Percentiles rank a stretch among this genome's conserved stretches.
phyloP scores from a whole-genome alignment of 495 filamentous ascomycete species.

The Penicillium daleae region DNA sequence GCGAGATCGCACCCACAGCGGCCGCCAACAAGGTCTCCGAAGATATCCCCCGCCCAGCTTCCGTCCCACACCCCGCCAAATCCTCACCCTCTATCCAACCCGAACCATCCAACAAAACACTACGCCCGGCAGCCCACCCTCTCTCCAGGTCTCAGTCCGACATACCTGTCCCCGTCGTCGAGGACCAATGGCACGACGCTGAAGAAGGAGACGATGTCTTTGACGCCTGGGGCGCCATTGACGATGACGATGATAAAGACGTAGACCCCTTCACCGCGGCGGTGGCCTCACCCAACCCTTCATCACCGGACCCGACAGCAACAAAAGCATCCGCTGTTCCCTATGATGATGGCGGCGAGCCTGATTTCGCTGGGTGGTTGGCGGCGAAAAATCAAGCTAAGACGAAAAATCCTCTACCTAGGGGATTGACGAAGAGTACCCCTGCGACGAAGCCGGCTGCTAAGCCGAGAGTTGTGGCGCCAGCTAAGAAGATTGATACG shows the following conservation, averaged over 20 bases:
- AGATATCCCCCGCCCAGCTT: conserved; percentile 48
- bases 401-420: conserved; percentile 70
- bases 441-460: conserved; percentile 38
- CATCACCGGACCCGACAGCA: conserved; percentile 35
- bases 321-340: conserved; percentile 45
- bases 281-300: conserved; percentile 38
- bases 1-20: conserved; percentile 72
- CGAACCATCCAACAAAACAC: conserved; percentile 35
- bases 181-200: conserved; percentile 33
- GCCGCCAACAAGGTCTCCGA: conserved; percentile 33
- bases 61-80: conserved; percentile 49
- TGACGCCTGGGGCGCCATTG: conserved; percentile 75
- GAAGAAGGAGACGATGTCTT: conserved; percentile 60
- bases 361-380: conserved; percentile 92
- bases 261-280: conserved; percentile 53
- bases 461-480: conserved; percentile 43
- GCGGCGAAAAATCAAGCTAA: conserved; percentile 81
- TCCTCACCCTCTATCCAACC: conserved; percentile 58
- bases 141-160: conserved; percentile 46
- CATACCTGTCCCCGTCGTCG: conserved; percentile 50
- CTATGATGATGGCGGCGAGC: conserved; percentile 83
- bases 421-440: conserved; percentile 67
- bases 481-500: conserved; percentile 52
- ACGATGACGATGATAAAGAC: conserved; percentile 60
- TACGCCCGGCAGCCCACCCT: conserved; percentile 44